phyloP scores from a whole-genome alignment of 495 filamentous ascomycete genomes.

The Hyaloscypha hepaticicola region DNA sequence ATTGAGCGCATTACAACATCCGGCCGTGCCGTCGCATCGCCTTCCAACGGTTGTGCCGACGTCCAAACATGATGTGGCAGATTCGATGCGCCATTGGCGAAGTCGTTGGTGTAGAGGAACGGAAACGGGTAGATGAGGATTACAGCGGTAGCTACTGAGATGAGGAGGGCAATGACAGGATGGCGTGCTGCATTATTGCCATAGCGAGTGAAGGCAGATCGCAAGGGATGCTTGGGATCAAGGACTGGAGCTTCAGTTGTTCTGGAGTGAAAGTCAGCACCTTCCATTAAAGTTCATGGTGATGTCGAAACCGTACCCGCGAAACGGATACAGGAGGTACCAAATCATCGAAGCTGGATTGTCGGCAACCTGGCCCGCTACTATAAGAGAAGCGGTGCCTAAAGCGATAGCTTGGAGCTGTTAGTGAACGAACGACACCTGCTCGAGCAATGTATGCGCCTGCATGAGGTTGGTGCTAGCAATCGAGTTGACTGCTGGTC shows the following conservation, averaged over 20 bases:
- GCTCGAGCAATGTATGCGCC: not conserved
- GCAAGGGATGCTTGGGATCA: slow-evolving; percentile 56
- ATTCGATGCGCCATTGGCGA: slow-evolving; percentile 56
- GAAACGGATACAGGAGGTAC: slow-evolving; percentile 29
- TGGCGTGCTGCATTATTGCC: slow-evolving; percentile 63
- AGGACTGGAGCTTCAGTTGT: slow-evolving; percentile 64
- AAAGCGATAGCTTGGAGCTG: not conserved
- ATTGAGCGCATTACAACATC: slow-evolving; percentile 58
- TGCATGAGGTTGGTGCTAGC: not conserved
- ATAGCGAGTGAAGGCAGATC: slow-evolving; percentile 58
- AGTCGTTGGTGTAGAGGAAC: slow-evolving; percentile 63
- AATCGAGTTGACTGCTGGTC: not conserved
- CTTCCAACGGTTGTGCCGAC: slow-evolving; percentile 57
- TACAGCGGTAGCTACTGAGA: slow-evolving; percentile 61
- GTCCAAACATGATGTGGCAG: slow-evolving; percentile 78
- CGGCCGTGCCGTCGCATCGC: slow-evolving; percentile 37
- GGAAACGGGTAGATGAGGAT: slow-evolving; percentile 64
- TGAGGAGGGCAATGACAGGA: slow-evolving; percentile 62
- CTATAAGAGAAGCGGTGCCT: not conserved
- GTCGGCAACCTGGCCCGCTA: slow-evolving; percentile 11
- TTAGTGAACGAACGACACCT: not conserved
- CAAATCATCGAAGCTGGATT: slow-evolving; percentile 30
- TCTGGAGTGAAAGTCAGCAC: slow-evolving; percentile 35
- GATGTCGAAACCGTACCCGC: slow-evolving; percentile 52
- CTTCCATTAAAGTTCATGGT: not conserved